These are phyloP conservation scores for Aspergillus saccharolyticus DNA, from an alignment of 495 filamentous ascomycete species.

Conservation along the genomic window DNA sequence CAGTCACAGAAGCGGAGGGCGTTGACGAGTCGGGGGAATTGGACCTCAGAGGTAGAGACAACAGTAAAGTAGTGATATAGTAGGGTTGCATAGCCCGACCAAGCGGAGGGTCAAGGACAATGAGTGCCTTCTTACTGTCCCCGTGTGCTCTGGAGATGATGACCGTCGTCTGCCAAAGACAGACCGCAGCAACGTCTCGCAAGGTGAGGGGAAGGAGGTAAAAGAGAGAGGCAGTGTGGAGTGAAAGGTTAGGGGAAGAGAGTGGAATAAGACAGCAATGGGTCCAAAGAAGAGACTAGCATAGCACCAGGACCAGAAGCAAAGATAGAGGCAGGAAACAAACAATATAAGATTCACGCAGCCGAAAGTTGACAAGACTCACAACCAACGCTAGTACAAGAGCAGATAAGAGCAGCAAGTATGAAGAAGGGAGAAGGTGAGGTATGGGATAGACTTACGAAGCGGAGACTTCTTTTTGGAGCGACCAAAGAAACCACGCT, in stretches of 20 bases:
- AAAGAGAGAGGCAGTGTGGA: constrained; percentile 6
- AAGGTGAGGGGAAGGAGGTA: neutral
- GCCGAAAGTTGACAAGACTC: constrained; percentile 9
- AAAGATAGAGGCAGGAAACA: neutral
- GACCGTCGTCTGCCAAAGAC: neutral
- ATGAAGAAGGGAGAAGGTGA: neutral
- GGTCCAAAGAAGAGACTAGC: constrained; percentile 4
- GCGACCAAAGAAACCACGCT: constrained; percentile 38
- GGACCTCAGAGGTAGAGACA: constrained; percentile 14
- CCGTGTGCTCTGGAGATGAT: constrained; percentile 12
- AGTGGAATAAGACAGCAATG: constrained; percentile 7
- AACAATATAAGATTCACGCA: constrained; percentile 10
- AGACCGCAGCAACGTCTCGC: neutral
- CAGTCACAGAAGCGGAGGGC: constrained; percentile 14
- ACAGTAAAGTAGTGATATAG: constrained; percentile 6
- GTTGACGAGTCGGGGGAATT: constrained; percentile 5
- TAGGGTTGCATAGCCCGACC: constrained; percentile 15
- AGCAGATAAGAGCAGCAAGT: constrained; percentile 12
- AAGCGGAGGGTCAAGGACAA: constrained; percentile 2
- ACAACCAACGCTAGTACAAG: constrained; percentile 19
- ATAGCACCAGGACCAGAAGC: constrained; percentile 4
- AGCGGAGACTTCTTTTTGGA: constrained; percentile 35
- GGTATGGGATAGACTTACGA: constrained; percentile 27
- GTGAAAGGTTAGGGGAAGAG: constrained; percentile 3
- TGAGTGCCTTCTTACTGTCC: constrained; percentile 7